These are phyloP conservation scores for Lasiodiplodia sp. DNA, from an alignment of 2,329 filamentous ascomycete genomes.

Conservation along the genomic window DNA sequence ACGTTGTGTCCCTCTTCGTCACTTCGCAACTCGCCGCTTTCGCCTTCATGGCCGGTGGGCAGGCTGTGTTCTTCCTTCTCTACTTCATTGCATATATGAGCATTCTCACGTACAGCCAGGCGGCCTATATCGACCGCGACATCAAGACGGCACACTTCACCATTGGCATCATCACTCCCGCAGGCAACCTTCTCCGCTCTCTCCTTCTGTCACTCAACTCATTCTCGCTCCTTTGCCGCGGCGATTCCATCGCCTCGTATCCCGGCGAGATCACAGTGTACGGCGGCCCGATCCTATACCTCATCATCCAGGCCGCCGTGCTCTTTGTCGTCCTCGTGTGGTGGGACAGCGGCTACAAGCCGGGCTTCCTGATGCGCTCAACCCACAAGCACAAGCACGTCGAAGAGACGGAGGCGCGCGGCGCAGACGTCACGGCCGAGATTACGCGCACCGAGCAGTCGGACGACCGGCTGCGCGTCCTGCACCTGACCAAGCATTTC, in stretches of 20 bases:
- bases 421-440: constrained; percentile 70
- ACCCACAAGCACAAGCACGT: constrained; percentile 50
- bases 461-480: constrained; percentile 76
- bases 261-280: constrained; percentile 77
- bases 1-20: constrained; percentile 81
- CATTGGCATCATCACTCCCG: constrained; percentile 75
- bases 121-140: constrained; percentile 71
- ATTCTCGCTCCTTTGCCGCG: constrained; percentile 78
- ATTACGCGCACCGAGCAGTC: constrained; percentile 67
- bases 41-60: constrained; percentile 79
- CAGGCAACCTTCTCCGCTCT: constrained; percentile 76
- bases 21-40: constrained; percentile 83
- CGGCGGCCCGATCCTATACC: constrained; percentile 84
- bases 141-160: constrained; percentile 77
- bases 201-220: constrained; percentile 82
- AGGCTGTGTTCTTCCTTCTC: constrained; percentile 63
- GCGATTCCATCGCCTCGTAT: constrained; percentile 68
- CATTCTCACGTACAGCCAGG: constrained; percentile 76
- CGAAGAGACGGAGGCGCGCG: constrained; percentile 54
- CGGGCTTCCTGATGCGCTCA: constrained; percentile 58
- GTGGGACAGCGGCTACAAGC: constrained; percentile 75
- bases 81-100: constrained; percentile 59
- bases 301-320: constrained; percentile 75
- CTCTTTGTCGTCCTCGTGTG: constrained; percentile 78
- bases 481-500: constrained; percentile 83